A percentile compares a stretch with the other conserved stretches of the same genome.
Evolutionary conservation across 2,329 filamentous ascomycete genomes (phyloP).

Genomic region (Tolypocladium paradoxum): DNA sequence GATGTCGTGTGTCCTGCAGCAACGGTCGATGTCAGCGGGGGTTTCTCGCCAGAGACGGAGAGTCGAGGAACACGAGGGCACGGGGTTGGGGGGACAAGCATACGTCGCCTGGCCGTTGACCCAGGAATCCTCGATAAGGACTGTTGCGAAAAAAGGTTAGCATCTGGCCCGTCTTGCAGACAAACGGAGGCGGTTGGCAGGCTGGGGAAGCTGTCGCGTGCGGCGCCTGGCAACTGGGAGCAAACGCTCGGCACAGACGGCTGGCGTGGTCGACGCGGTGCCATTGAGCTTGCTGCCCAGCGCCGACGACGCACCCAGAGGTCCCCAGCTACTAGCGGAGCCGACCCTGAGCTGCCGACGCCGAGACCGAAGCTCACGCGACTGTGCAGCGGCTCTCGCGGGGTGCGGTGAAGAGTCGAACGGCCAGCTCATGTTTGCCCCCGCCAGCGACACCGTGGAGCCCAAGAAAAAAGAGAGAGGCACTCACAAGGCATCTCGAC

Average conservation of each 20-base stretch:
- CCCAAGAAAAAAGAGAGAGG: conserved; percentile 2
- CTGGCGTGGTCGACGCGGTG: not conserved
- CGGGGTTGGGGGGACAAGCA: conserved; percentile 6
- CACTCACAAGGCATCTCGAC: conserved; percentile 29
- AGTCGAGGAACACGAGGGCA: not conserved
- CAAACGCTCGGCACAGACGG: not conserved
- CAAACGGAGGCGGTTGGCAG: not conserved
- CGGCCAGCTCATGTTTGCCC: not conserved
- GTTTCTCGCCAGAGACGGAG: not conserved
- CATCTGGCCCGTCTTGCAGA: not conserved
- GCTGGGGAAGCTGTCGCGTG: not conserved
- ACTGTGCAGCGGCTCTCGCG: not conserved
- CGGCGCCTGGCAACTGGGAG: not conserved
- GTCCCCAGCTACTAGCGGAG: not conserved
- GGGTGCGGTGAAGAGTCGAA: not conserved
- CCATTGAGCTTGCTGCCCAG: not conserved
- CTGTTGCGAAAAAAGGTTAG: conserved; percentile 11
- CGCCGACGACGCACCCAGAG: not conserved
- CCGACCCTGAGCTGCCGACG: not conserved
- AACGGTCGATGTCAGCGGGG: conserved; percentile 10
- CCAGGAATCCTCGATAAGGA: conserved; percentile 28
- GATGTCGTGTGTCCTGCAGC: conserved; percentile 46
- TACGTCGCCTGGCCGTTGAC: conserved; percentile 28
- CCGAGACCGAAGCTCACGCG: not conserved
- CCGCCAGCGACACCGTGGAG: not conserved